phyloP scores from a whole-genome alignment of 805 yeast species.

The Vanderwaltozyma verrucispora region DNA sequence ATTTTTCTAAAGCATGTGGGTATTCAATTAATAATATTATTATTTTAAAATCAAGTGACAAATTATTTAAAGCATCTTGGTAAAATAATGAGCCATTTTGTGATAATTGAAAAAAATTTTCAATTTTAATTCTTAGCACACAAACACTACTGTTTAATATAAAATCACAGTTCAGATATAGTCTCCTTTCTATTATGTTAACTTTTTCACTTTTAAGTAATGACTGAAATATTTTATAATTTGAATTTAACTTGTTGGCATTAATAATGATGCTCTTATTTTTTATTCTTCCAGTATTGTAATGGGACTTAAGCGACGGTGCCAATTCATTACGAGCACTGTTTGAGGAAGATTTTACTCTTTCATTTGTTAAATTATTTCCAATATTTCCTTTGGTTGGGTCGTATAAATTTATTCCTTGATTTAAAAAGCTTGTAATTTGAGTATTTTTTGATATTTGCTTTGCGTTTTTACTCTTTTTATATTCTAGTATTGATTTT shows the following conservation, averaged over 20 bases:
- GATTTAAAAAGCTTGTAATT: too few relatives aligned
- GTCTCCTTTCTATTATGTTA: slow-evolving; percentile 8
- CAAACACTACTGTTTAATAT: slow-evolving; percentile 13
- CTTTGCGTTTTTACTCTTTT: slow-evolving; percentile 3
- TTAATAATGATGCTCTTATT: slow-evolving; percentile 6
- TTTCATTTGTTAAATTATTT: too few relatives aligned
- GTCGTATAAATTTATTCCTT: too few relatives aligned
- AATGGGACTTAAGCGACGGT: background rate
- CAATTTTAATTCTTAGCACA: slow-evolving; percentile 9
- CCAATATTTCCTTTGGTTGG: too few relatives aligned
- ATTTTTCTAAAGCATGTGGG: slow-evolving; percentile 2
- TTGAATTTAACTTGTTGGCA: slow-evolving; percentile 6
- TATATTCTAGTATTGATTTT: slow-evolving; percentile 6
- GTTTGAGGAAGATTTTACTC: too few relatives aligned
- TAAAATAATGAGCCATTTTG: slow-evolving; percentile 7
- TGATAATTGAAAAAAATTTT: slow-evolving; percentile 14
- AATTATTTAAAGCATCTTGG: slow-evolving; percentile 3
- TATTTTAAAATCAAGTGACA: slow-evolving; percentile 9
- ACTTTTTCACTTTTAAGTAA: slow-evolving; percentile 5
- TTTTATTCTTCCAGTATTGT: background rate
- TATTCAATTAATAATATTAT: slow-evolving; percentile 14
- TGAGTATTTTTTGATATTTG: too few relatives aligned
- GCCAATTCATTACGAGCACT: background rate
- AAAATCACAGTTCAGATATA: slow-evolving; percentile 10
- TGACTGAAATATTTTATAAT: slow-evolving; percentile 8